A percentile compares a stretch with the other conserved stretches of the same genome.
Evolutionary conservation across 2,329 filamentous ascomycete species (phyloP).

Genomic region (Penicillium sp.): DNA sequence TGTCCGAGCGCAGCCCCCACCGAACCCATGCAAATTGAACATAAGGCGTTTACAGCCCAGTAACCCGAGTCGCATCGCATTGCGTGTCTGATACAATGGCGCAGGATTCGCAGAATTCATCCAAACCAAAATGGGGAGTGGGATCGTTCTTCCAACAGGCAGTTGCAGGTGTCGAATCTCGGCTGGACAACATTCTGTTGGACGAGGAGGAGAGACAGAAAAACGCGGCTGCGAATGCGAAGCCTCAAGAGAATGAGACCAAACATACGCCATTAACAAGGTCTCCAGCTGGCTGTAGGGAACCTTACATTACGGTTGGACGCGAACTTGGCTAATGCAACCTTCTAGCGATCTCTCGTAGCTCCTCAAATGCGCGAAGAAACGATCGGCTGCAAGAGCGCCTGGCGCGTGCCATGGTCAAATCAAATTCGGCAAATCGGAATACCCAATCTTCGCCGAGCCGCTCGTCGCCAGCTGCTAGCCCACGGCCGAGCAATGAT

Average conservation of each 20-base stretch:
- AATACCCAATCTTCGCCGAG: constrained; percentile 52
- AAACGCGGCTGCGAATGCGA: constrained; percentile 19
- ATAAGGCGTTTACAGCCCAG: constrained; percentile 17
- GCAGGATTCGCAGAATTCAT: constrained; percentile 40
- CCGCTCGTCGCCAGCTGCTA: constrained; percentile 56
- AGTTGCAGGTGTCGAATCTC: constrained; percentile 89
- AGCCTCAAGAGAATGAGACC: constrained; percentile 38
- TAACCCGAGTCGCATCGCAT: constrained; percentile 13
- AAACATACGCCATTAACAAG: constrained; percentile 23
- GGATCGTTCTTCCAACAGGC: constrained; percentile 77
- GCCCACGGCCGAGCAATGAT: constrained; percentile 48
- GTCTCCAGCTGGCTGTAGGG: constrained; percentile 31
- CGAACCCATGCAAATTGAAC: constrained; percentile 24
- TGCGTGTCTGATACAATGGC: constrained; percentile 27
- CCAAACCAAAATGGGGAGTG: constrained; percentile 67
- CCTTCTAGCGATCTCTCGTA: constrained; percentile 57
- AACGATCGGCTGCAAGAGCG: constrained; percentile 88
- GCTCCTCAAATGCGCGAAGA: constrained; percentile 63
- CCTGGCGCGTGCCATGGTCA: constrained; percentile 81
- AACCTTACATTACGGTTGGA: not conserved
- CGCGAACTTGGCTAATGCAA: constrained; percentile 23
- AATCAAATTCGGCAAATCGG: constrained; percentile 59
- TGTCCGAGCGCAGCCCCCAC: constrained; percentile 17
- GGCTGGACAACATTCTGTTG: constrained; percentile 85
- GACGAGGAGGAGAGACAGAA: constrained; percentile 65